phyloP scores from a whole-genome alignment of 352 stramenopile genomes.

The Elongisporangium prolatum region DNA sequence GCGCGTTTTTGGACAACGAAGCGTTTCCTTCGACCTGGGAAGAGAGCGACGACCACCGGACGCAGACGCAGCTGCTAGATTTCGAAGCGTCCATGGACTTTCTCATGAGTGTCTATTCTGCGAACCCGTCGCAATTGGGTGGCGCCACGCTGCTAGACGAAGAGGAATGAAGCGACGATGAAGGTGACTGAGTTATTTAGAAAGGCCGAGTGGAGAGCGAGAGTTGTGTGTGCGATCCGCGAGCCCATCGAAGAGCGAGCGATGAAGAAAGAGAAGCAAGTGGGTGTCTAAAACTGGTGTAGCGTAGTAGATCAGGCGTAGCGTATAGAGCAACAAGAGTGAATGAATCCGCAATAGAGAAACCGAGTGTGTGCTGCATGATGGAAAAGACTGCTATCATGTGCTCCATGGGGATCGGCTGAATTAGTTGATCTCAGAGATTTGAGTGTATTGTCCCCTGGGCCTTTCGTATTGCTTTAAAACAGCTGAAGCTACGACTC shows the following conservation, averaged over 20 bases:
- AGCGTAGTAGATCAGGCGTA: neutral
- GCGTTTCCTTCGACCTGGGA: conserved; percentile 30
- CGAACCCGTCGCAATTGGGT: conserved; percentile 38
- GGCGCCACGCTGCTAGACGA: conserved; percentile 4
- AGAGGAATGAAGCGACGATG: neutral
- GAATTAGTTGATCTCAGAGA: neutral
- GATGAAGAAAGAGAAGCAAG: neutral
- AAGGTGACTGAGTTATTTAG: neutral
- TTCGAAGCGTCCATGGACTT: conserved; percentile 84
- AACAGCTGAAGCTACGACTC: too few relatives aligned
- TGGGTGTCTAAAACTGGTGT: neutral
- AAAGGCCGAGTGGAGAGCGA: neutral
- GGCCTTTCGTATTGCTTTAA: neutral
- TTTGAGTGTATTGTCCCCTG: neutral
- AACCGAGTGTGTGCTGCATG: neutral
- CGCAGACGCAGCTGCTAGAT: conserved; percentile 34
- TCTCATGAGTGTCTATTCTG: conserved; percentile 68
- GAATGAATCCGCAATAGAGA: neutral
- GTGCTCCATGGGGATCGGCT: neutral
- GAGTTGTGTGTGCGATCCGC: neutral
- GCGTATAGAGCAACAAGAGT: neutral
- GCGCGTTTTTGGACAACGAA: conserved; percentile 28
- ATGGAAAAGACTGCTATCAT: neutral
- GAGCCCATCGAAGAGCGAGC: neutral
- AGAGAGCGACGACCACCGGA: conserved; percentile 8